Conservation (phyloP, 768 basidiomycete species). For the Suillus subalutaceus region DNA sequence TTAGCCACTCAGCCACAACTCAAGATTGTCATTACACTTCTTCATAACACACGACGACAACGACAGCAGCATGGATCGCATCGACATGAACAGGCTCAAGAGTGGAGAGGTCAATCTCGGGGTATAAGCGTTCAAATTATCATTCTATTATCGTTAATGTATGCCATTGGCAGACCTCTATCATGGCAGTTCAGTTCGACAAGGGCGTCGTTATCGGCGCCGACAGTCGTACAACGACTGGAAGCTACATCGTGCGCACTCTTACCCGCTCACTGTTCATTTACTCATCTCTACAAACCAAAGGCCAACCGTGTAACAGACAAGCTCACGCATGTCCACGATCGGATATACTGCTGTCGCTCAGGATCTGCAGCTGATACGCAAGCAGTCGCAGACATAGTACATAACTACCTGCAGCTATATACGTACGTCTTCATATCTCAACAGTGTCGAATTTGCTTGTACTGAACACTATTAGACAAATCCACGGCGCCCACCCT, state of each 20-base stretch:
- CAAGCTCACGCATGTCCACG: slow-evolving; percentile 95
- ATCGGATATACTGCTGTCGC: slow-evolving; percentile 98
- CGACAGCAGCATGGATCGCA: slow-evolving; percentile 53
- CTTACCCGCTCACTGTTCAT: not conserved
- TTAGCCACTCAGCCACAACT: slow-evolving; percentile 21
- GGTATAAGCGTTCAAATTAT: slow-evolving; percentile 52
- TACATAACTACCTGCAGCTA: slow-evolving; percentile 82
- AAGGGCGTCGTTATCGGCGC: slow-evolving; percentile 96
- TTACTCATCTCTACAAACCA: slow-evolving; percentile 11
- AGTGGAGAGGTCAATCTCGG: slow-evolving; percentile 96
- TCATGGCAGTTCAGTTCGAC: slow-evolving; percentile 98
- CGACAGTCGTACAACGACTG: slow-evolving; percentile 96
- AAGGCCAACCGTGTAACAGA: slow-evolving; percentile 98
- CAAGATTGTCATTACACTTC: slow-evolving; percentile 20
- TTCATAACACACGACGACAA: slow-evolving; percentile 13
- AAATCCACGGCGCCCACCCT: slow-evolving; percentile 66
- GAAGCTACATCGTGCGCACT: slow-evolving; percentile 85
- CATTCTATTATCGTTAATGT: not conserved
- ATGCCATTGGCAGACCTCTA: slow-evolving; percentile 73
- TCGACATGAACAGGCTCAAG: slow-evolving; percentile 89
- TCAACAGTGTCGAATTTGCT: not conserved
- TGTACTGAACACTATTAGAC: slow-evolving; percentile 34
- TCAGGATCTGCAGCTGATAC: slow-evolving; percentile 98
- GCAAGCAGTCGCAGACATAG: slow-evolving; percentile 91
- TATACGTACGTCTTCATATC: slow-evolving; percentile 52